Conservation (phyloP, 441 rosid genomes). For the Corymbia calophylla region DNA sequence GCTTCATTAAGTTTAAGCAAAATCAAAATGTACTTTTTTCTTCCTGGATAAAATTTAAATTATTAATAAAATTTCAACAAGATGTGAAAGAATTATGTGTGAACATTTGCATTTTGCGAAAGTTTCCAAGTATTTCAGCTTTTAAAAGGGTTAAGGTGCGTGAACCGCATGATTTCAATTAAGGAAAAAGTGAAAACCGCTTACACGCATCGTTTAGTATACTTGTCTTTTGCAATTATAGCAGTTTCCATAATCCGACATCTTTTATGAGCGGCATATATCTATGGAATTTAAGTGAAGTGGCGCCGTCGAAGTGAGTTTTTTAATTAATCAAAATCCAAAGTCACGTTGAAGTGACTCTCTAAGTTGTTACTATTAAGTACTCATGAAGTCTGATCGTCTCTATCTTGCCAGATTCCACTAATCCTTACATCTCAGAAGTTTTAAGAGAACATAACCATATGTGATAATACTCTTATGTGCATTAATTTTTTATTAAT, state of each 20-base stretch:
- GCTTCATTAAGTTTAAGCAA: neutral
- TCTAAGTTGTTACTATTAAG: neutral
- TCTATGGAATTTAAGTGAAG: neutral
- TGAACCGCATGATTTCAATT: neutral
- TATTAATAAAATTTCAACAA: neutral
- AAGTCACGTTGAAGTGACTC: neutral
- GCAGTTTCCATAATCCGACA: neutral
- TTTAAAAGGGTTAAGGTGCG: neutral
- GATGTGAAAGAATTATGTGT: neutral
- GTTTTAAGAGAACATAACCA: too few relatives aligned
- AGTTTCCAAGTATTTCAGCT: neutral
- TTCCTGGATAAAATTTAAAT: neutral
- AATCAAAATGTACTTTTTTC: neutral
- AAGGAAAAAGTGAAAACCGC: neutral
- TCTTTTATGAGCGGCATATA: neutral
- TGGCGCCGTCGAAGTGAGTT: neutral
- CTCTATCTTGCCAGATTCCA: too few relatives aligned
- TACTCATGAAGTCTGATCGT: neutral
- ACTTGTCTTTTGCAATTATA: neutral
- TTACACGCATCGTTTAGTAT: too few relatives aligned
- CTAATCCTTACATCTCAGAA: too few relatives aligned
- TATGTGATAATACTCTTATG: too few relatives aligned
- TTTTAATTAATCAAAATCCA: too few relatives aligned
- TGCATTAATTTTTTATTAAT: neutral
- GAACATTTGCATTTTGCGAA: neutral